Evolutionary conservation across 192 early-diverging fungal species (phyloP).

Genomic region (Coemansia sp.): DNA sequence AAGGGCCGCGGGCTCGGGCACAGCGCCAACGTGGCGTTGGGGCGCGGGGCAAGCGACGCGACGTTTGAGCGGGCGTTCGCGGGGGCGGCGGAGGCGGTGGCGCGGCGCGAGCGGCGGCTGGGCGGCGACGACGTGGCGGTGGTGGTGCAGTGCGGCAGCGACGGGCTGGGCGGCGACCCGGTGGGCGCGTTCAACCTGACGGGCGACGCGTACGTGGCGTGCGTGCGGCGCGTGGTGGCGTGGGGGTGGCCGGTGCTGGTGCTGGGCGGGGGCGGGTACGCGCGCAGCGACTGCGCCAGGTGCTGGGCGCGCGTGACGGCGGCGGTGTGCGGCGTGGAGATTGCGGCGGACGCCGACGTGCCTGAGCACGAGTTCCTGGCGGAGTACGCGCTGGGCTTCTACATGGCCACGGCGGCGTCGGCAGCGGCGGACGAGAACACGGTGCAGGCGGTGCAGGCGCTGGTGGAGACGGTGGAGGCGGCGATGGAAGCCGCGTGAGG

Average conservation of each 20-base stretch:
- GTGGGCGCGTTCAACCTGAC: slow-evolving; percentile 44
- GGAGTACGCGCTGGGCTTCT: slow-evolving; percentile 54
- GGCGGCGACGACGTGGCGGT: slow-evolving; percentile 58
- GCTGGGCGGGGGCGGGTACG: slow-evolving; percentile 81
- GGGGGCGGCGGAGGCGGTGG: slow-evolving; percentile 83
- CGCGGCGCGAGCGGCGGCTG: slow-evolving; percentile 60
- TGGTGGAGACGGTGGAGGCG: background rate
- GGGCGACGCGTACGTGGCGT: slow-evolving; percentile 18
- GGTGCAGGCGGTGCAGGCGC: background rate
- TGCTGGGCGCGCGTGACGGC: slow-evolving; percentile 96
- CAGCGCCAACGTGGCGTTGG: slow-evolving; percentile 87
- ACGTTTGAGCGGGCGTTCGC: slow-evolving; percentile 79
- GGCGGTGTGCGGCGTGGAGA: slow-evolving; percentile 49
- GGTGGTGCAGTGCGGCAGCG: slow-evolving; percentile 87
- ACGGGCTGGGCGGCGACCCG: slow-evolving; percentile 51
- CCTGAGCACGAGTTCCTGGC: slow-evolving; percentile 67
- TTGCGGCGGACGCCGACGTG: slow-evolving; percentile 41
- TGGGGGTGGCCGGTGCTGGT: slow-evolving; percentile 26
- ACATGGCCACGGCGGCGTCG: slow-evolving; percentile 27
- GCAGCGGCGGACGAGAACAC: slow-evolving; percentile 31
- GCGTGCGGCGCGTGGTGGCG: slow-evolving; percentile 16
- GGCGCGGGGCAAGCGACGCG: slow-evolving; percentile 83
- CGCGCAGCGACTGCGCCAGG: slow-evolving; percentile 81
- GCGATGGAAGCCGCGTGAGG: background rate
- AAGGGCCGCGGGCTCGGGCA: slow-evolving; percentile 73